A percentile compares a stretch with the other conserved stretches of the same genome.
These are phyloP conservation scores for Alternaria sp. DNA, from an alignment of 2,329 filamentous ascomycete species.

Conservation along the genomic window DNA sequence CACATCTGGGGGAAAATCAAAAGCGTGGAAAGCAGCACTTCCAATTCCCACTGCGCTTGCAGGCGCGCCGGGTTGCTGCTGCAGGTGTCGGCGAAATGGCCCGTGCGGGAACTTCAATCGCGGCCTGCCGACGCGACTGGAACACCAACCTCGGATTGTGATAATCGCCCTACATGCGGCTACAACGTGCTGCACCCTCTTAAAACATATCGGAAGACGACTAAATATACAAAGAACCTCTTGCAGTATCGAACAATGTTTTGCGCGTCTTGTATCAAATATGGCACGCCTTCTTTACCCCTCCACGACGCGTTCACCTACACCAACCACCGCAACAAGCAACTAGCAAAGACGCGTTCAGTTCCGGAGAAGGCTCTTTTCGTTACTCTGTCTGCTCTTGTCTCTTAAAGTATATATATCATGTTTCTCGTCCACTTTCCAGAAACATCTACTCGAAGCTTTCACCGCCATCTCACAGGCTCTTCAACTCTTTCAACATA, in stretches of 20 bases:
- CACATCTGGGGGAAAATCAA: conserved; percentile 25
- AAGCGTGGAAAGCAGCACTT: conserved; percentile 28
- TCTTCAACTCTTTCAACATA: neutral
- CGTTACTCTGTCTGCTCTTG: neutral
- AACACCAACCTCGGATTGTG: conserved; percentile 1
- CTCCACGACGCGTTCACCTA: neutral
- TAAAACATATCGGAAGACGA: neutral
- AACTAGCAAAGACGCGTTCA: neutral
- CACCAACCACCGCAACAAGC: neutral
- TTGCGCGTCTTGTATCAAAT: neutral
- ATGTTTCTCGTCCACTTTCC: neutral
- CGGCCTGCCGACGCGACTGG: conserved; percentile 4
- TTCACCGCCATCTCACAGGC: neutral
- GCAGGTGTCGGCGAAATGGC: neutral
- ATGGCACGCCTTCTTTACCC: neutral
- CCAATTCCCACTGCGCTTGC: neutral
- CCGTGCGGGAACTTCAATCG: conserved; percentile 16
- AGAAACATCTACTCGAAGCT: neutral
- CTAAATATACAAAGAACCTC: neutral
- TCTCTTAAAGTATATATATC: neutral
- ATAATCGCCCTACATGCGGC: neutral
- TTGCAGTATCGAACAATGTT: neutral
- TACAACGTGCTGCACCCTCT: neutral
- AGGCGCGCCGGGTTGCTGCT: conserved; percentile 1
- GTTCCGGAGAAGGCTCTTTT: rapidly evolving